phyloP scores from a whole-genome alignment of 345 rosid species.

The Tarenaya hassleriana region DNA sequence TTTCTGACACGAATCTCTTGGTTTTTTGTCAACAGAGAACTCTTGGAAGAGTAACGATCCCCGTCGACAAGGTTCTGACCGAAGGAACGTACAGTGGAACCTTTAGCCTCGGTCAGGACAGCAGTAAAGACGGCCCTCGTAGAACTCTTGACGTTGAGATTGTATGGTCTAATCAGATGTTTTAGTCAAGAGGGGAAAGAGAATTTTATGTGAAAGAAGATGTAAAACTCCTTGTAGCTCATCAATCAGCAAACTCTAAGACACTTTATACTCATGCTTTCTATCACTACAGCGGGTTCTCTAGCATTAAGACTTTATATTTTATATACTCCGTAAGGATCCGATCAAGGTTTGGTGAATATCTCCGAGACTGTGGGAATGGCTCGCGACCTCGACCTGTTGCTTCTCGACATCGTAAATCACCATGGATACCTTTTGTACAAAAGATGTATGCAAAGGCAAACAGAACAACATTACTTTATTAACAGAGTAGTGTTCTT shows the following conservation, averaged over 20 bases:
- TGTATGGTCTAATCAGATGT: constrained; percentile 52
- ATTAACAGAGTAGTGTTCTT: background rate
- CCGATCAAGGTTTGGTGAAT: too few relatives aligned
- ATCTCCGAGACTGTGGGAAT: too few relatives aligned
- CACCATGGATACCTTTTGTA: constrained; percentile 53
- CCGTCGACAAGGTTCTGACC: constrained; percentile 71
- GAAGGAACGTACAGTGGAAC: constrained; percentile 65
- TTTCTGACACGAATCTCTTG: constrained; percentile 1
- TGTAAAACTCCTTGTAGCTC: too few relatives aligned
- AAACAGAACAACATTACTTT: background rate
- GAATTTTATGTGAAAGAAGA: constrained; percentile 21
- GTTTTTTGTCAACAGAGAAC: constrained; percentile 43
- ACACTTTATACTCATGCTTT: too few relatives aligned
- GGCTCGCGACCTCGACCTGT: constrained; percentile 48
- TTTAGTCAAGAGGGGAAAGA: constrained; percentile 21
- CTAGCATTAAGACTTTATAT: too few relatives aligned
- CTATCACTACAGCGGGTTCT: too few relatives aligned
- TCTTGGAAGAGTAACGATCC: constrained; percentile 63
- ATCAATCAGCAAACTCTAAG: too few relatives aligned
- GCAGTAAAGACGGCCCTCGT: constrained; percentile 44
- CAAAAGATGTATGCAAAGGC: constrained; percentile 38
- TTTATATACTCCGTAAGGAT: too few relatives aligned
- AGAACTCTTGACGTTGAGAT: constrained; percentile 63
- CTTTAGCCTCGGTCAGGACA: constrained; percentile 46
- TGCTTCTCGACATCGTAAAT: constrained; percentile 62